Evolutionary conservation across 208 protist genomes (phyloP).

Genomic region (Trypanosoma rangeli): DNA sequence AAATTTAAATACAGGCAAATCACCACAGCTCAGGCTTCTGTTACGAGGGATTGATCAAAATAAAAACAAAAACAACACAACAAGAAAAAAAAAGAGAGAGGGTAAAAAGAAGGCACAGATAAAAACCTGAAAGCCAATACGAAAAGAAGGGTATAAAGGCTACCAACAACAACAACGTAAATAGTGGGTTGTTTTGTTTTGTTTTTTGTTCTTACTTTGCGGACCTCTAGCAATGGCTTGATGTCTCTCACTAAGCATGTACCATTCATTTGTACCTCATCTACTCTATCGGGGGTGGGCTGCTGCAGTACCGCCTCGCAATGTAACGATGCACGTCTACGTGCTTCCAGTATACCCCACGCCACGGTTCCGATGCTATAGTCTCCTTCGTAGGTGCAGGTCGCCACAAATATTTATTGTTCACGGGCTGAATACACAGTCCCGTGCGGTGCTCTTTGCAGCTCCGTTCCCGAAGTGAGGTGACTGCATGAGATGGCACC

Average conservation of each 20-base stretch:
- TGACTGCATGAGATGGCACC: neutral
- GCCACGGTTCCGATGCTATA: conserved; percentile 40
- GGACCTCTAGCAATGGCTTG: neutral
- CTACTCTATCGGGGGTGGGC: conserved; percentile 51
- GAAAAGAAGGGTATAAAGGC: neutral
- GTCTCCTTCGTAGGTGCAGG: conserved; percentile 44
- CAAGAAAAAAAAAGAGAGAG: neutral
- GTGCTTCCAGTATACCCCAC: conserved; percentile 62
- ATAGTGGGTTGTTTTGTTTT: neutral
- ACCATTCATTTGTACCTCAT: neutral
- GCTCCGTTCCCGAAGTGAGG: conserved; percentile 1
- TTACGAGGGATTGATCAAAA: neutral
- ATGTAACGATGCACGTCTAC: conserved; percentile 85
- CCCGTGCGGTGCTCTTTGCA: conserved; percentile 7
- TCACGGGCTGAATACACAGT: conserved; percentile 25
- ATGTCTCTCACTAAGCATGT: neutral
- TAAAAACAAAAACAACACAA: neutral
- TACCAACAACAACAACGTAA: neutral
- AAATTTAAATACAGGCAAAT: neutral
- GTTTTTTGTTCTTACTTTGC: neutral
- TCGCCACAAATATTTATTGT: conserved; percentile 56
- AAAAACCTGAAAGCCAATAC: neutral
- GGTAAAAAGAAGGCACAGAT: neutral
- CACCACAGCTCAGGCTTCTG: neutral
- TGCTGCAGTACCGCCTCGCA: conserved; percentile 63